These are phyloP conservation scores for Solanum habrochaites DNA, from an alignment of 257 asterid genomes.

Conservation along the genomic window DNA sequence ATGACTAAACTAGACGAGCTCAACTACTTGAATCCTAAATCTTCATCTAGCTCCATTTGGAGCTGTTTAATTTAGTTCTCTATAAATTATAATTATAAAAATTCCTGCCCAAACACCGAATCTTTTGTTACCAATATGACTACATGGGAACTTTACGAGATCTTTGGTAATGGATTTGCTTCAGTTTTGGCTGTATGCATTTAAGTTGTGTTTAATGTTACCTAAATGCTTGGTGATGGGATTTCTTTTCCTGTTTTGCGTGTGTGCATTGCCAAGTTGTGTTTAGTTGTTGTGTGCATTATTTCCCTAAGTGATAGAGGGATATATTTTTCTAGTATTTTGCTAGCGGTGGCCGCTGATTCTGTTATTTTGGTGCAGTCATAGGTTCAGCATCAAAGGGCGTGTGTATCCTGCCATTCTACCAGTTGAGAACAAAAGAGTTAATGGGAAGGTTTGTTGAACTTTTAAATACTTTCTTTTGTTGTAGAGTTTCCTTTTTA, in stretches of 20 bases:
- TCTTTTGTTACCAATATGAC: not conserved
- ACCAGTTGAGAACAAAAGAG: constrained; percentile 45
- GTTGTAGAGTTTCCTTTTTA: not conserved
- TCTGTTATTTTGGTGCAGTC: constrained; percentile 30
- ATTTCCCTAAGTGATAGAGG: not conserved
- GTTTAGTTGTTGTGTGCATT: not conserved
- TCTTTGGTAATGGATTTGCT: not conserved
- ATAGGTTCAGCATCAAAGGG: constrained; percentile 68
- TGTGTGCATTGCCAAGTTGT: not conserved
- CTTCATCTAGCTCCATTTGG: not conserved
- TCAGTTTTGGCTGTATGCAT: not conserved
- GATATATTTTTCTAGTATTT: not conserved
- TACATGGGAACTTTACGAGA: not conserved
- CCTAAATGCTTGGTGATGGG: not conserved
- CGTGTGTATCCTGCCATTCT: constrained; percentile 84
- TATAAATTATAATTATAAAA: not conserved
- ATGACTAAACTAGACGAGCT: not conserved
- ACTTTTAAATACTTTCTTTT: not conserved
- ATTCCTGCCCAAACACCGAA: not conserved
- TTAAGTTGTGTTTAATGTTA: not conserved
- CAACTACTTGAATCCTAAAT: not conserved
- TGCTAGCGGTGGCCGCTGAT: not conserved
- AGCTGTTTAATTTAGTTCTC: not conserved
- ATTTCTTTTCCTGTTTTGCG: not conserved
- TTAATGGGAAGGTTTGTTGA: constrained; percentile 50